Evolutionary conservation across 176 grass and related monocot genomes (phyloP).

Genomic region (Tillandsia fasciculata): DNA sequence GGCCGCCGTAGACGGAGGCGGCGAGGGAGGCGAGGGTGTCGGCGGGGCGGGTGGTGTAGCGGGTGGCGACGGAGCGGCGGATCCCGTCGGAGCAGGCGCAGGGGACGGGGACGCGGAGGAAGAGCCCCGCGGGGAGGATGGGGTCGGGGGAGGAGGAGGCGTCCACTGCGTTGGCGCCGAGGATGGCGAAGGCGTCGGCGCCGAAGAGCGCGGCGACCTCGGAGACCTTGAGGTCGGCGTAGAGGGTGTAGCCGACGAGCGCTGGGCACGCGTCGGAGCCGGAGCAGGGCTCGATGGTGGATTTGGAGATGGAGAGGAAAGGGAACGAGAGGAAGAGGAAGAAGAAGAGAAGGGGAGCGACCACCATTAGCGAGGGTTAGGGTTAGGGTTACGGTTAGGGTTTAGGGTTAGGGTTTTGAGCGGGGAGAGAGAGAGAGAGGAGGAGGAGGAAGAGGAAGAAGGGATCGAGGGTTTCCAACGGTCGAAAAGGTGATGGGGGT

Average conservation of each 20-base stretch:
- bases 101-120: conserved; percentile 53
- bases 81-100: conserved; percentile 82
- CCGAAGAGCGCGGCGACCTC: conserved; percentile 77
- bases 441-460: neutral
- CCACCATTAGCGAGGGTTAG: neutral
- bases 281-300: conserved; percentile 86
- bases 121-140: conserved; percentile 71
- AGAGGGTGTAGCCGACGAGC: conserved; percentile 83
- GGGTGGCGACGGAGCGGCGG: conserved; percentile 46
- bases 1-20: conserved; percentile 44
- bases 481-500: conserved; percentile 6
- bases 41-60: conserved; percentile 51
- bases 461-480: conserved; percentile 10
- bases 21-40: conserved; percentile 66
- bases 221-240: conserved; percentile 89
- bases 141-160: conserved; percentile 36
- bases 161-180: conserved; percentile 69
- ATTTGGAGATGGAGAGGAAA: conserved; percentile 52
- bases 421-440: neutral
- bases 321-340: conserved; percentile 15
- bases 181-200: conserved; percentile 34
- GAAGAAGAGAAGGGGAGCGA: conserved; percentile 6
- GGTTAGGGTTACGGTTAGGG: accelerated
- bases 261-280: conserved; percentile 61
- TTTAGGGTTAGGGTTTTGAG: accelerated